phyloP scores from a whole-genome alignment of 108 stramenopile genomes.

The Cyclotella kingstonii region DNA sequence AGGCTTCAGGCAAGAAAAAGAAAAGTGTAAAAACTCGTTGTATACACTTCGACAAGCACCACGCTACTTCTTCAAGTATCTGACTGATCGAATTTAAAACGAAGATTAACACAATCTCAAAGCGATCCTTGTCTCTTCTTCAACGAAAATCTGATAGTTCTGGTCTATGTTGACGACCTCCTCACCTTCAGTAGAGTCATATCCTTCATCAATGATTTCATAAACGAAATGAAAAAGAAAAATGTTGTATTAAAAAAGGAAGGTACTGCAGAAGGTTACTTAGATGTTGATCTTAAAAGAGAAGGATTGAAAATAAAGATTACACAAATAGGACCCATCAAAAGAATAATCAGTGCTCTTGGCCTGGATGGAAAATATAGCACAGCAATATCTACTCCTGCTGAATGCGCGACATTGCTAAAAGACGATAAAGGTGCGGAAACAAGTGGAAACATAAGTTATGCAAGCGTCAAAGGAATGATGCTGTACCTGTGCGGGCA shows the following conservation, averaged over 20 bases:
- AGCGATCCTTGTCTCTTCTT: constrained; percentile 20
- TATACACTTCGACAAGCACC: constrained; percentile 29
- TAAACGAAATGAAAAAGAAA: constrained; percentile 1
- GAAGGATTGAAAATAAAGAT: too few relatives aligned
- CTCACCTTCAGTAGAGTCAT: constrained; percentile 3
- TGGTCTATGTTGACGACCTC: constrained; percentile 32
- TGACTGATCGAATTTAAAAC: constrained; percentile 5
- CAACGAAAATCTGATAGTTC: constrained; percentile 4
- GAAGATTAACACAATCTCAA: constrained; percentile 7
- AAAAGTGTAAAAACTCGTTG: constrained; percentile 14
- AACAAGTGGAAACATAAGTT: too few relatives aligned
- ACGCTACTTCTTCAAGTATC: constrained; percentile 13
- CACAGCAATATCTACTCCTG: too few relatives aligned
- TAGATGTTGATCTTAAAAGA: constrained; percentile 36
- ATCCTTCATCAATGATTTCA: background rate
- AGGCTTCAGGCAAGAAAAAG: too few relatives aligned
- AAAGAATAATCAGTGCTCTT: too few relatives aligned
- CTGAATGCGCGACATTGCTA: too few relatives aligned
- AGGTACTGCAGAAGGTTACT: constrained; percentile 40
- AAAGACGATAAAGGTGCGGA: too few relatives aligned
- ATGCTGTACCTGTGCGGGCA: too few relatives aligned
- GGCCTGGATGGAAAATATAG: too few relatives aligned
- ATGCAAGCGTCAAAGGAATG: too few relatives aligned
- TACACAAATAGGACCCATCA: too few relatives aligned
- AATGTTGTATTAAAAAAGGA: constrained; percentile 22